A percentile compares a stretch with the other conserved stretches of the same genome.
These are phyloP conservation scores for Vinca major DNA, from an alignment of 305 asterid genomes.

Conservation along the genomic window DNA sequence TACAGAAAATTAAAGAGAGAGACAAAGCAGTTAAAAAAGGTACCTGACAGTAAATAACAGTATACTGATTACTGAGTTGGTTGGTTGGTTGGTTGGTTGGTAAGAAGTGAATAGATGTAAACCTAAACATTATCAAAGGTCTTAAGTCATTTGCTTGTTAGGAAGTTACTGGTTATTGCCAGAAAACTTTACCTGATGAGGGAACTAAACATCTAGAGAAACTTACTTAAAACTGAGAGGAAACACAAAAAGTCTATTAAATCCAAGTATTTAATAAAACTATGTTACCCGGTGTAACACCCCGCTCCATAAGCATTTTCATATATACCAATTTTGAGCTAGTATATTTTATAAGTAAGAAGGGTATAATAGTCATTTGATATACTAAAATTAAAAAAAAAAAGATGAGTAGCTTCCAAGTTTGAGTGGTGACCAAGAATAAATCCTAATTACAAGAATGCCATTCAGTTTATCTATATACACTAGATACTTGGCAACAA, in stretches of 20 bases:
- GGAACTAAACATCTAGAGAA: neutral
- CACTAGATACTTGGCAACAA: too few relatives aligned
- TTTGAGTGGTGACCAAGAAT: too few relatives aligned
- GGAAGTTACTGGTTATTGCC: neutral
- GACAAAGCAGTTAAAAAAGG: too few relatives aligned
- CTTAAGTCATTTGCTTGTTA: neutral
- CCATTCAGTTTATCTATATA: too few relatives aligned
- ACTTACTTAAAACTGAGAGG: neutral
- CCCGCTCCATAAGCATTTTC: too few relatives aligned
- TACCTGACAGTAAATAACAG: neutral
- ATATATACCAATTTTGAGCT: too few relatives aligned
- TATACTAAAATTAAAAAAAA: too few relatives aligned
- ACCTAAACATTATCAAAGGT: neutral
- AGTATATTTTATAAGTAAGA: too few relatives aligned
- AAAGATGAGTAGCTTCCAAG: too few relatives aligned
- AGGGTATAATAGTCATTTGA: too few relatives aligned
- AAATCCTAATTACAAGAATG: too few relatives aligned
- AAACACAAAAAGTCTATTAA: neutral
- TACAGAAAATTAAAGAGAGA: neutral
- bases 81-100: neutral
- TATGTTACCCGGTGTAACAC: neutral
- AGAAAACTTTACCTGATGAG: neutral
- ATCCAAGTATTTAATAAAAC: neutral
- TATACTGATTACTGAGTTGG: neutral
- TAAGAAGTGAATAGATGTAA: neutral